These are phyloP conservation scores for Lipomyces sp. DNA, from an alignment of 805 yeast species.

Conservation along the genomic window DNA sequence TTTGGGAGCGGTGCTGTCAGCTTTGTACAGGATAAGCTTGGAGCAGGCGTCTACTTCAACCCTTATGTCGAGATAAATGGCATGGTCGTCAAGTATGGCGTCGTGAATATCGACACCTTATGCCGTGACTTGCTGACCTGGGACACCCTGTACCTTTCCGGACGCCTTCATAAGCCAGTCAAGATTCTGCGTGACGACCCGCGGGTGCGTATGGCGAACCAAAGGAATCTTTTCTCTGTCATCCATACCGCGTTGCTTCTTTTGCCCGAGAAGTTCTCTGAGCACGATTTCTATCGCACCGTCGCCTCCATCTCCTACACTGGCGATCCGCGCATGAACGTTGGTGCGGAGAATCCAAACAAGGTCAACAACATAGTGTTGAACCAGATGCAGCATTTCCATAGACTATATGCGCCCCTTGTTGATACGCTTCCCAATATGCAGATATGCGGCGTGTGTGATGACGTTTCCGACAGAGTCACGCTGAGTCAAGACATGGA, in stretches of 20 bases:
- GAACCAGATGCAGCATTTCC: constrained; percentile 69
- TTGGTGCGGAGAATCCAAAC: constrained; percentile 83
- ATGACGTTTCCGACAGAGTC: constrained; percentile 15
- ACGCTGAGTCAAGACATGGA: constrained; percentile 39
- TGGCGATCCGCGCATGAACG: constrained; percentile 83
- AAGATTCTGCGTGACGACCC: constrained; percentile 65
- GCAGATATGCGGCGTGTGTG: constrained; percentile 11
- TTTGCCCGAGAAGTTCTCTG: constrained; percentile 51
- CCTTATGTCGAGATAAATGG: constrained; percentile 73
- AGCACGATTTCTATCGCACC: constrained; percentile 65
- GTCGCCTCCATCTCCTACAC: constrained; percentile 78
- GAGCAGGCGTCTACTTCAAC: constrained; percentile 92
- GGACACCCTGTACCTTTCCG: constrained; percentile 84
- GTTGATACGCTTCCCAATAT: constrained; percentile 44
- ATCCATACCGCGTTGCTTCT: constrained; percentile 63
- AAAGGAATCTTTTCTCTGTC: constrained; percentile 74
- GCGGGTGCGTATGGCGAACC: constrained; percentile 62
- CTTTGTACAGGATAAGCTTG: constrained; percentile 55
- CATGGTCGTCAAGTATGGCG: constrained; percentile 76
- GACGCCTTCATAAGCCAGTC: constrained; percentile 92
- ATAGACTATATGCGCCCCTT: constrained; percentile 69
- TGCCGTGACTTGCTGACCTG: constrained; percentile 74
- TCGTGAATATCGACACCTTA: constrained; percentile 61
- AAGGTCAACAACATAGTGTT: constrained; percentile 81
- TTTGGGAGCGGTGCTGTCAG: constrained; percentile 61